Base-by-base conservation (phyloP, 164 flowering plant genomes). In the Vitis labrusca region DNA sequence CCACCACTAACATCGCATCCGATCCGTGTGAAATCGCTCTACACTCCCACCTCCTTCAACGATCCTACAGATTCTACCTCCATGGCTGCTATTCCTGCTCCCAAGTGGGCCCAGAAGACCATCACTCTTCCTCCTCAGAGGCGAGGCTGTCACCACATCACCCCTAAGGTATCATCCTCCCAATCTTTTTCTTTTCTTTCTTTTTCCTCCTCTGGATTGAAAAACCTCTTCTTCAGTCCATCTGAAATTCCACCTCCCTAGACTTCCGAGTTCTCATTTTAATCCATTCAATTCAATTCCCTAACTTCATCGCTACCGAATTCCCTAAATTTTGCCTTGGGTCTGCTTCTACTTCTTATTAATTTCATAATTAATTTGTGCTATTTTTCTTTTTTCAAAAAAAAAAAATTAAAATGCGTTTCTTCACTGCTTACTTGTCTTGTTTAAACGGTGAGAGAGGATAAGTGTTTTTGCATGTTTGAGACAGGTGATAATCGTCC, bases 21-120 rank as follows among this genome's bases (percentile, higher is more conserved):
- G 63, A 49, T 73, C 67, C 61, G 79, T 44, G 68, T 78, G 51
- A 84, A 70, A 61, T 78, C 85, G 29, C 76, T 77, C 16, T 64
- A 62, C 72, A 70, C 68, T 14, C 73, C 76, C 15, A 67, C 59
- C 44, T 9, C 66, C 56, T 27, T 47, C 52, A 50, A 19, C 59
- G 66, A 64, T 32, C 64, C 57, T 13, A 10, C 65, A 12, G 53
- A 65, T 52, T 53, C 78, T 27, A 50, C 59, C 48, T 63, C 84
- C 51, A 84, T 85, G 89, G 84, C 91, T 37, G 74, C 88, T 30
- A 23, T 23, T 23, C 69, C 91, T 56, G 73, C 79, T 64, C 89
- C 92, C n/a, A 94, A 88, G 74, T 95, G 99, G 98, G 92, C 94
- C 50, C 99, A 95, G 89, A 95, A 90, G 81, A 95, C 94, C 27